phyloP scores from a whole-genome alignment of 2,329 filamentous ascomycete genomes.

The Corynespora cassiicola region DNA sequence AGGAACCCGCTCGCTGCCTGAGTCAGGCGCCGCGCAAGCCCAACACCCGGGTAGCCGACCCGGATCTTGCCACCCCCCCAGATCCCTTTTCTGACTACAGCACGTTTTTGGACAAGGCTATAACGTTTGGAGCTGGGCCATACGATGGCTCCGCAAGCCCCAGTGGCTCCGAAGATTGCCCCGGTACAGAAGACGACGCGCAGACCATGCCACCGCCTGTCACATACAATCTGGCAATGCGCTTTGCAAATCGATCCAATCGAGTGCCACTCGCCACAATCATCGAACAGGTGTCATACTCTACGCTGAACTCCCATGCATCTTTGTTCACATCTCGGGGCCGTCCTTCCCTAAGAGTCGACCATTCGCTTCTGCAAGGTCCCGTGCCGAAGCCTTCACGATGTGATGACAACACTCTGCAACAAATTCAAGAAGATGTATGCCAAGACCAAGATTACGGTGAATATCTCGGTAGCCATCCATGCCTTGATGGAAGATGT shows the following conservation, averaged over 20 bases:
- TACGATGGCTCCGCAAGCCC: constrained; percentile 21
- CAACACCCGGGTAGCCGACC: constrained; percentile 10
- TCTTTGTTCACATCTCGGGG: constrained; percentile 31
- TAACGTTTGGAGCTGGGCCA: constrained; percentile 7
- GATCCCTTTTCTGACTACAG: constrained; percentile 30
- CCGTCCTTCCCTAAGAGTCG: constrained; percentile 21
- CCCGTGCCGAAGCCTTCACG: constrained; percentile 28
- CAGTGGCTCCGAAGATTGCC: constrained; percentile 7
- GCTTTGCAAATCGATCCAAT: constrained; percentile 36
- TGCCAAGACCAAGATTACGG: constrained; percentile 16
- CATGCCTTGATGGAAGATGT: no score
- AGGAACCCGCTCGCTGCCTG: constrained; percentile 9
- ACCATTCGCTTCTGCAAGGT: no score
- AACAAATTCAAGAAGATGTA: constrained; percentile 23
- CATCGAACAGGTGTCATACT: constrained; percentile 49
- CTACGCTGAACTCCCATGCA: constrained; percentile 45
- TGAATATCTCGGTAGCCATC: no score
- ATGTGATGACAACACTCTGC: constrained; percentile 21
- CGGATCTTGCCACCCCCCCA: constrained; percentile 10
- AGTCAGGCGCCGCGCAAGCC: constrained; percentile 14
- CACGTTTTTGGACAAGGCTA: constrained; percentile 17
- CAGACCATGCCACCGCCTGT: constrained; percentile 23
- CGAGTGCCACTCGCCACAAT: constrained; percentile 52
- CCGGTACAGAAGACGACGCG: constrained; percentile 16
- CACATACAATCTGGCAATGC: constrained; percentile 31